These are phyloP conservation scores for Bullera alba DNA, from an alignment of 768 basidiomycete species.

Conservation along the genomic window DNA sequence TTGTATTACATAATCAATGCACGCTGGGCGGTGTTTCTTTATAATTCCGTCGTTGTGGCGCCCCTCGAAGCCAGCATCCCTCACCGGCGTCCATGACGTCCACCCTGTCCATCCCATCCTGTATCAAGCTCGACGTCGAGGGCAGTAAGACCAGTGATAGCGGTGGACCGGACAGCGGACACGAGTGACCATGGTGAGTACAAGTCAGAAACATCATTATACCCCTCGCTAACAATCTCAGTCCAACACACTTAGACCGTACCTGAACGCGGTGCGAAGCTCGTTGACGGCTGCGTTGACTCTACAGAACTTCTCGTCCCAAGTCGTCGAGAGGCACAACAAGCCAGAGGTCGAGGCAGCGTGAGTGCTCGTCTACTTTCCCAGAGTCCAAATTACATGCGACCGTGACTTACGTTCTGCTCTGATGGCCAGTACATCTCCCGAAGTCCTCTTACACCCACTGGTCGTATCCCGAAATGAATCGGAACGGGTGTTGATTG, in stretches of 20 bases:
- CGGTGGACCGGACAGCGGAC: too few relatives aligned
- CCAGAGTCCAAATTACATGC: neutral
- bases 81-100: too few relatives aligned
- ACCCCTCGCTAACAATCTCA: constrained; percentile 45
- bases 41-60: too few relatives aligned
- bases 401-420: neutral
- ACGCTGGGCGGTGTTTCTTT: too few relatives aligned
- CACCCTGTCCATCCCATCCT: too few relatives aligned
- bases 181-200: too few relatives aligned
- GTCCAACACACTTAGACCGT: constrained; percentile 93
- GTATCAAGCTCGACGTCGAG: too few relatives aligned
- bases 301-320: constrained; percentile 94
- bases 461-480: constrained; percentile 93
- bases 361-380: constrained; percentile 50
- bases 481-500: constrained; percentile 93
- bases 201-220: too few relatives aligned
- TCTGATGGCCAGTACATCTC: constrained; percentile 60
- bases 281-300: constrained; percentile 97
- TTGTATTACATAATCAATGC: too few relatives aligned
- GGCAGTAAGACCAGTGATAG: too few relatives aligned
- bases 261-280: constrained; percentile 89
- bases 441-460: constrained; percentile 89
- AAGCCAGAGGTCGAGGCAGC: constrained; percentile 88
- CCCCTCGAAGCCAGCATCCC: too few relatives aligned
- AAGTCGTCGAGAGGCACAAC: constrained; percentile 96